These are phyloP conservation scores for Mrakia hoshinonis DNA, from an alignment of 768 basidiomycete genomes.

Conservation along the genomic window DNA sequence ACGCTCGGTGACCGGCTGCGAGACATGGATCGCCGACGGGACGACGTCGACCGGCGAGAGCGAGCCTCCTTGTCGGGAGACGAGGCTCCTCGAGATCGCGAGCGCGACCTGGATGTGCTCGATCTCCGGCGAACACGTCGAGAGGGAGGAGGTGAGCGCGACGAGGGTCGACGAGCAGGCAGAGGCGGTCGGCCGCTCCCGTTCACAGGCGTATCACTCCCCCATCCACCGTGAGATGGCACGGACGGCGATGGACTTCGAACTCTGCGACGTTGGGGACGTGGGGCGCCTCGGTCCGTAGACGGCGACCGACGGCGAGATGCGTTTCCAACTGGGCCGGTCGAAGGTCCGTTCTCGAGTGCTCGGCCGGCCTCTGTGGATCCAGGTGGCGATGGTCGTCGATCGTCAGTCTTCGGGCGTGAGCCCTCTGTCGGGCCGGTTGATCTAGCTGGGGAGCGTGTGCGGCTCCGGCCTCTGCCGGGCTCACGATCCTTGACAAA, in stretches of 20 bases:
- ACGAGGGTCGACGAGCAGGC: no score
- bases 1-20: not conserved
- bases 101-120: not conserved
- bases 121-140: not conserved
- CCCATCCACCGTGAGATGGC: not conserved
- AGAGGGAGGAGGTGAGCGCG: conserved; percentile 9
- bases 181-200: not conserved
- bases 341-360: not conserved
- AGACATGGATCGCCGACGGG: not conserved
- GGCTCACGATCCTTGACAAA: not conserved
- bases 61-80: not conserved
- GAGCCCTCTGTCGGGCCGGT: not conserved
- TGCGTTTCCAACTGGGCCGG: not conserved
- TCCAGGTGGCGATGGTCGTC: no score
- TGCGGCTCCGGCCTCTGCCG: conserved; percentile 2
- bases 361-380: not conserved
- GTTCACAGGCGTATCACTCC: not conserved
- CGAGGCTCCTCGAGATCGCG: not conserved
- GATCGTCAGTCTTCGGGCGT: no score
- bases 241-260: conserved; percentile 5
- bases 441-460: not conserved
- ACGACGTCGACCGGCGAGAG: not conserved
- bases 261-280: not conserved
- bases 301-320: not conserved
- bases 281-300: not conserved